A percentile compares a stretch with the other conserved stretches of the same genome.
phyloP scores from a whole-genome alignment of 805 yeast species.

The Saturnispora dispora region DNA sequence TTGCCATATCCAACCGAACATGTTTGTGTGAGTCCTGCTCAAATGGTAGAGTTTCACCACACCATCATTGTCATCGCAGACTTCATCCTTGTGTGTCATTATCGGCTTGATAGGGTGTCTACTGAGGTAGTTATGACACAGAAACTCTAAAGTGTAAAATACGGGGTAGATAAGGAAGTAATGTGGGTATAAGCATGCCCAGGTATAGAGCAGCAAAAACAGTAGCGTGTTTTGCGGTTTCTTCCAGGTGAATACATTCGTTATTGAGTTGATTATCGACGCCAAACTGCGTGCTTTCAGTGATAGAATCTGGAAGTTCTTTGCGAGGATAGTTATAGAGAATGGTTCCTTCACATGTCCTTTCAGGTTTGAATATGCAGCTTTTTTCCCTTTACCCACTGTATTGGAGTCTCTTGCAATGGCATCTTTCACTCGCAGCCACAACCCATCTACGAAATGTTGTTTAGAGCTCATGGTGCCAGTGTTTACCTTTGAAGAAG shows the following conservation, averaged over 20 bases:
- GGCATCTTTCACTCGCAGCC: neutral
- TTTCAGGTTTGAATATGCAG: neutral
- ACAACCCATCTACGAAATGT: conserved; percentile 1
- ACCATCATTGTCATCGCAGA: conserved; percentile 1
- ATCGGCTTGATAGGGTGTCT: conserved; percentile 52
- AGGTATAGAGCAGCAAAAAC: conserved; percentile 49
- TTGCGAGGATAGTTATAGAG: conserved; percentile 46
- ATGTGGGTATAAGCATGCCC: conserved; percentile 64
- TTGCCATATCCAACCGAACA: conserved; percentile 14
- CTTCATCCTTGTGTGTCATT: conserved; percentile 29
- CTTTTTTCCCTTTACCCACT: neutral
- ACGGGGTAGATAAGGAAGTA: conserved; percentile 57
- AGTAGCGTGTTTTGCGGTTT: conserved; percentile 62
- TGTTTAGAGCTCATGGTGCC: neutral
- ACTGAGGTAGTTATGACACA: conserved; percentile 61
- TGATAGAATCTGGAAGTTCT: conserved; percentile 51
- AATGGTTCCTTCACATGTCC: conserved; percentile 20
- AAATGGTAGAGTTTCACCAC: conserved; percentile 6
- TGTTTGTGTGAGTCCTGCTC: conserved; percentile 7
- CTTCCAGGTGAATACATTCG: conserved; percentile 47
- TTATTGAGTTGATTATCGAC: neutral
- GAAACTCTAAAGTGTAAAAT: conserved; percentile 43
- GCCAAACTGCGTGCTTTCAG: conserved; percentile 44
- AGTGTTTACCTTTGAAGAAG: neutral
- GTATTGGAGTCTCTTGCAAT: neutral